Evolutionary conservation across 345 rosid genomes (phyloP).

Genomic region (Populus davidiana): DNA sequence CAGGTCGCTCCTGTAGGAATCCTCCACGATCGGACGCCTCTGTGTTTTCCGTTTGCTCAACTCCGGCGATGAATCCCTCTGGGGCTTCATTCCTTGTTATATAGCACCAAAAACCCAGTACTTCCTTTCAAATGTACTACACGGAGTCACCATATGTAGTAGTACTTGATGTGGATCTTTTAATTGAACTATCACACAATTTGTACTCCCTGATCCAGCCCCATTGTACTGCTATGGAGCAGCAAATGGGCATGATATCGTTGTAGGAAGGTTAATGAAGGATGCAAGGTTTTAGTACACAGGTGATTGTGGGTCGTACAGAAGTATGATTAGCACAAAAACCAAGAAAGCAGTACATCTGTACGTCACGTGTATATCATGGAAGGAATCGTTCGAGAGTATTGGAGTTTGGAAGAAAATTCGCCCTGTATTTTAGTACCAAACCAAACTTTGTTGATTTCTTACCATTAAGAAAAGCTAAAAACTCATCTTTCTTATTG

Average conservation of each 20-base stretch:
- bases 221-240: background rate
- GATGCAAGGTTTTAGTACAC: background rate
- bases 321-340: background rate
- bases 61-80: background rate
- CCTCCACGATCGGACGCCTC: slow-evolving; percentile 14
- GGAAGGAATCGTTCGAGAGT: background rate
- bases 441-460: background rate
- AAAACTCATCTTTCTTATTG: background rate
- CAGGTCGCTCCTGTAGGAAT: slow-evolving; percentile 35
- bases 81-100: background rate
- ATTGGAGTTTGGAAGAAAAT: background rate
- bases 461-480: background rate
- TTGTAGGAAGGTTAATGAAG: background rate
- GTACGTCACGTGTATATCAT: background rate
- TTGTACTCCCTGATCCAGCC: background rate
- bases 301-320: background rate
- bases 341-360: background rate
- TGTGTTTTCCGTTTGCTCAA: background rate
- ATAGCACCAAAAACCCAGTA: background rate
- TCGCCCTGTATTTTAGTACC: background rate
- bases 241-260: background rate
- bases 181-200: background rate
- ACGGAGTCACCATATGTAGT: background rate
- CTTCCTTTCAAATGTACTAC: background rate
- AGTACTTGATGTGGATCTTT: no score